Evolutionary conservation across 2,329 filamentous ascomycete species (phyloP).

Genomic region (Botrytis sinoallii): DNA sequence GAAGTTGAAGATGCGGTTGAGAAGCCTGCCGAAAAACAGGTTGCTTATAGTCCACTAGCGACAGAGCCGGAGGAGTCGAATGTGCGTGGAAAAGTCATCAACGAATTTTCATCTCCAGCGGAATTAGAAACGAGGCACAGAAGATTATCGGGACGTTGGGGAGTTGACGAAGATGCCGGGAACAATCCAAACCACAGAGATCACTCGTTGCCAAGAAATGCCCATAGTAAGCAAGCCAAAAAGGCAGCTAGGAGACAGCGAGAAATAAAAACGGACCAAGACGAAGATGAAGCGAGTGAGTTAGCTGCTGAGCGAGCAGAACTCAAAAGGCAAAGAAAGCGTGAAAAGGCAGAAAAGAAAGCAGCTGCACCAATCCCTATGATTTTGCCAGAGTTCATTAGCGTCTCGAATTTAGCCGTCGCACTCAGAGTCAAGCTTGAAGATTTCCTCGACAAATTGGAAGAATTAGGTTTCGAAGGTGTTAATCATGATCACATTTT

Average conservation of each 20-base stretch:
- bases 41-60: not conserved
- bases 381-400: slow-evolving; percentile 86
- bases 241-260: slow-evolving; percentile 35
- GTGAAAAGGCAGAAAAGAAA: slow-evolving; percentile 43
- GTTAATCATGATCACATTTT: slow-evolving; percentile 79
- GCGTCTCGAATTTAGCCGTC: slow-evolving; percentile 74
- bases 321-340: slow-evolving; percentile 42
- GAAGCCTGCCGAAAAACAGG: not conserved
- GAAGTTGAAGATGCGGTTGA: not conserved
- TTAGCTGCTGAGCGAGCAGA: slow-evolving; percentile 41
- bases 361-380: slow-evolving; percentile 56
- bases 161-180: not conserved
- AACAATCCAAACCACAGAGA: slow-evolving; percentile 9
- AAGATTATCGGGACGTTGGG: slow-evolving; percentile 18
- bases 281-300: slow-evolving; percentile 36
- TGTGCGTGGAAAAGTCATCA: not conserved
- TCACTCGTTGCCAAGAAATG: slow-evolving; percentile 18
- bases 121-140: not conserved
- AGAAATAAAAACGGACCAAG: slow-evolving; percentile 28
- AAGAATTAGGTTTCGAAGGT: slow-evolving; percentile 86
- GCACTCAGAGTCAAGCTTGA: slow-evolving; percentile 68
- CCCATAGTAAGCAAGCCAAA: slow-evolving; percentile 31
- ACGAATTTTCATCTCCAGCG: not conserved
- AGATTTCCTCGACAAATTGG: slow-evolving; percentile 71
- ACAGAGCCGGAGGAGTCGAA: not conserved